phyloP scores from a whole-genome alignment of 2,329 filamentous ascomycete genomes.

The Fusarium sp. region DNA sequence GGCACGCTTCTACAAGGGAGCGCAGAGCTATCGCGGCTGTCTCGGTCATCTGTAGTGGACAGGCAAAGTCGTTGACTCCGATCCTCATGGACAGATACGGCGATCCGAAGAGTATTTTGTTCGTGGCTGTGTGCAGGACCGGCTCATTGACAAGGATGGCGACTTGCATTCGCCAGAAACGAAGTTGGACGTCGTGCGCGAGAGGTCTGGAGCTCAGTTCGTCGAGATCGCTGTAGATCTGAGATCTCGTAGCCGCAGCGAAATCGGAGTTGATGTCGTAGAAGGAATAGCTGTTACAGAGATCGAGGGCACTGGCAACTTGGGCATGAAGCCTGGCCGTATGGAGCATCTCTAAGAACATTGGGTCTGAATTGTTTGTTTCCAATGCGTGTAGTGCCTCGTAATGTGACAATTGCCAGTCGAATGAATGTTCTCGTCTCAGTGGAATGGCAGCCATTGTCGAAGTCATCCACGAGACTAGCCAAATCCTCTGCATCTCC shows the following conservation, averaged over 20 bases:
- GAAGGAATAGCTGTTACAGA: constrained; percentile 13
- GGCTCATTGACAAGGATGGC: constrained; percentile 24
- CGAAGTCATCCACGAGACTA: constrained; percentile 23
- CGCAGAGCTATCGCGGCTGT: constrained; percentile 12
- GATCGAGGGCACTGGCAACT: constrained; percentile 8
- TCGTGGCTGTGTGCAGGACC: constrained; percentile 26
- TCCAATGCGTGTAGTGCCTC: constrained; percentile 23
- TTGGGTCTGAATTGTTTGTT: neutral
- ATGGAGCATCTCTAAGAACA: constrained; percentile 29
- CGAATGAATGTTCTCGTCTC: constrained; percentile 17
- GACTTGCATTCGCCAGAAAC: constrained; percentile 29
- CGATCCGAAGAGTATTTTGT: constrained; percentile 30
- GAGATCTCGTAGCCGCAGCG: neutral
- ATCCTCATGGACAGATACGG: constrained; percentile 31
- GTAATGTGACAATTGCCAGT: constrained; percentile 18
- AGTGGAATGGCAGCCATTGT: constrained; percentile 18
- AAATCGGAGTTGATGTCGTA: constrained; percentile 11
- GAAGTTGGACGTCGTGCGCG: constrained; percentile 12
- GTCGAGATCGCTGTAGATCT: neutral
- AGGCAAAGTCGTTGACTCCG: constrained; percentile 28
- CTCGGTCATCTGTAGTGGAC: constrained; percentile 5
- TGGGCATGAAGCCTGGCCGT: constrained; percentile 19
- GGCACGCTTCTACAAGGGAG: constrained; percentile 30
- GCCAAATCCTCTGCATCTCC: constrained; percentile 33
- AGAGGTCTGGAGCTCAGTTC: constrained; percentile 20